A percentile compares a stretch with the other conserved stretches of the same genome.
Conservation (phyloP, 306 rosid species). For the Calophaca sinica region DNA sequence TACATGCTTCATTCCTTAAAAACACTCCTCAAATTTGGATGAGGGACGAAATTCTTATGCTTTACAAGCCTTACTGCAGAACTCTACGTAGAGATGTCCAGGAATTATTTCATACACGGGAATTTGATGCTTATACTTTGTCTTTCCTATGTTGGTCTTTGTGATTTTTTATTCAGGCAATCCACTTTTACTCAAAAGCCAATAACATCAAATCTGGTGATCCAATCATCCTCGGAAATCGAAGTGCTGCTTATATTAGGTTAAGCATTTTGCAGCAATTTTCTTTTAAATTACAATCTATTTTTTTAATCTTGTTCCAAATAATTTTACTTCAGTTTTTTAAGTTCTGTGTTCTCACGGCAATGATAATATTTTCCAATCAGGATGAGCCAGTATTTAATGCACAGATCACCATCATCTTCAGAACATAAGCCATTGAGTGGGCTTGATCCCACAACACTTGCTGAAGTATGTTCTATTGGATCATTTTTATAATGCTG, state of each 20-base stretch:
- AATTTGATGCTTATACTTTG: constrained; percentile 27
- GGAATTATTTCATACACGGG: constrained; percentile 39
- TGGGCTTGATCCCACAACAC: constrained; percentile 95
- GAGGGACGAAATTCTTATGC: constrained; percentile 21
- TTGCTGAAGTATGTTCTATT: constrained; percentile 78
- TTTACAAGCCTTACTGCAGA: neutral
- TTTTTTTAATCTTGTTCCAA: constrained; percentile 10
- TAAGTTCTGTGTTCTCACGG: constrained; percentile 35
- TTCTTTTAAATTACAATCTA: constrained; percentile 32
- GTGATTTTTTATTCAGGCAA: constrained; percentile 68
- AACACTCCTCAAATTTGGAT: constrained; percentile 18
- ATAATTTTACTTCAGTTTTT: constrained; percentile 45
- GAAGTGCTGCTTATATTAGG: constrained; percentile 91
- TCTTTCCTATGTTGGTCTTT: constrained; percentile 41
- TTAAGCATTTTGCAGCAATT: constrained; percentile 42
- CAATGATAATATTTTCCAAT: constrained; percentile 40
- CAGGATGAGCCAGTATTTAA: constrained; percentile 84
- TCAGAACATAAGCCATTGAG: constrained; percentile 84
- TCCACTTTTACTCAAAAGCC: constrained; percentile 81
- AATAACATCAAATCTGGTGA: constrained; percentile 80
- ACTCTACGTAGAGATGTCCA: constrained; percentile 21
- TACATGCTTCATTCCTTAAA: constrained; percentile 23
- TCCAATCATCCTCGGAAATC: constrained; percentile 79
- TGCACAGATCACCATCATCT: constrained; percentile 70
- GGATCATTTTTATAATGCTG: constrained; percentile 42